A percentile compares a stretch with the other conserved stretches of the same genome.
Conservation (phyloP, 345 rosid genomes). For the Nephelium lappaceum region DNA sequence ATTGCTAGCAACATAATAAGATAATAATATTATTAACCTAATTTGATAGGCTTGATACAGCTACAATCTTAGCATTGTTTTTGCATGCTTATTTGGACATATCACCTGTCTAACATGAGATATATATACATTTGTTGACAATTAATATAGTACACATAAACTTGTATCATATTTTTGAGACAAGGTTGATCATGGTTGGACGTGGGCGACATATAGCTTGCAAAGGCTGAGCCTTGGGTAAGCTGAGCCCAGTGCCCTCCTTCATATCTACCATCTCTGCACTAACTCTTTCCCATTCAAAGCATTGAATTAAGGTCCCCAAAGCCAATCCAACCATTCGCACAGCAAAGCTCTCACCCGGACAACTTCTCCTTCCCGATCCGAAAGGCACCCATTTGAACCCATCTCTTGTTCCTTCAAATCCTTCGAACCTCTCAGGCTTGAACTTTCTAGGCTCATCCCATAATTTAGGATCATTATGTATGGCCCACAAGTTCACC, state of each 20-base stretch:
- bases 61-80: no score
- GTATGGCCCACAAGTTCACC: constrained; percentile 46
- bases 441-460: constrained; percentile 34
- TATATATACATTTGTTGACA: no score
- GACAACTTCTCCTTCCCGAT: constrained; percentile 49
- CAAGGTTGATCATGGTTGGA: constrained; percentile 12
- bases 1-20: no score
- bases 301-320: constrained; percentile 38
- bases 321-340: constrained; percentile 28
- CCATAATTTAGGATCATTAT: constrained; percentile 44
- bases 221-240: constrained; percentile 42
- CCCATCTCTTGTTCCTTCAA: constrained; percentile 30
- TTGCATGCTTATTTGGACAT: no score
- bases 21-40: no score
- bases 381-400: constrained; percentile 45
- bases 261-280: constrained; percentile 36
- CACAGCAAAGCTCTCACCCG: constrained; percentile 41
- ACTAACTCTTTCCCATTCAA: constrained; percentile 33
- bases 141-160: no score
- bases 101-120: no score
- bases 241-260: constrained; percentile 32
- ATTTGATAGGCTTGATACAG: no score
- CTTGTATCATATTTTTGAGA: background rate
- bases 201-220: constrained; percentile 35
- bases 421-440: constrained; percentile 47